A percentile compares a stretch with the other conserved stretches of the same genome.
phyloP scores from a whole-genome alignment of 2,329 filamentous ascomycete species.

The Claviceps capensis region DNA sequence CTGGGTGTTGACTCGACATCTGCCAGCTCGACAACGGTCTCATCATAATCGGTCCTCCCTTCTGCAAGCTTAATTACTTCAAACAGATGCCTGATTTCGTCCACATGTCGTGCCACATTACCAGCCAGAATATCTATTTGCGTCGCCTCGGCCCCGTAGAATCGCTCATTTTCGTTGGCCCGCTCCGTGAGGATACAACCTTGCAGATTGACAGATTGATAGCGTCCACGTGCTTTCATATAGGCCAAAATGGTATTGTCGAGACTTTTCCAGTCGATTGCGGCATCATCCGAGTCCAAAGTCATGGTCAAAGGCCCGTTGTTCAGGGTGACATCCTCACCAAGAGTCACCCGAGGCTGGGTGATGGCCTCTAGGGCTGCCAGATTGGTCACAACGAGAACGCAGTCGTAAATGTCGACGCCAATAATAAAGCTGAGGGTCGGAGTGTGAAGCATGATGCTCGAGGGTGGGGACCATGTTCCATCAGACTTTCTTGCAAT shows the following conservation, averaged over 20 bases:
- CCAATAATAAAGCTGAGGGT: constrained; percentile 82
- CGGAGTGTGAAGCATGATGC: constrained; percentile 79
- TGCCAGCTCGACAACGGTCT: constrained; percentile 47
- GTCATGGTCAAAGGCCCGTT: constrained; percentile 55
- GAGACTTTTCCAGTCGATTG: constrained; percentile 37
- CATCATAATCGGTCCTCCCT: constrained; percentile 64
- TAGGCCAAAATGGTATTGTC: constrained; percentile 44
- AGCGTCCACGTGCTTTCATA: constrained; percentile 42
- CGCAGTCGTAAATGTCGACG: constrained; percentile 91
- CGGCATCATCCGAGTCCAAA: constrained; percentile 36
- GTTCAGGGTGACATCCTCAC: constrained; percentile 64
- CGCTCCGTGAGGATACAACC: constrained; percentile 44
- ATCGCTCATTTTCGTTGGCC: constrained; percentile 45
- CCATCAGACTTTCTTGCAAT: constrained; percentile 75
- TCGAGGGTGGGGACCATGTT: constrained; percentile 82
- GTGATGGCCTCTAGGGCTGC: constrained; percentile 76
- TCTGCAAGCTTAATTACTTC: constrained; percentile 83
- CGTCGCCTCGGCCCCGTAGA: constrained; percentile 36
- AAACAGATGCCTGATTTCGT: constrained; percentile 47
- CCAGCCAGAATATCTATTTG: constrained; percentile 45
- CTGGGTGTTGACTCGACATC: constrained; percentile 59
- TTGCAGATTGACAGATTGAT: constrained; percentile 39
- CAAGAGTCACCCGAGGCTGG: constrained; percentile 63
- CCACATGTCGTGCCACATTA: constrained; percentile 38
- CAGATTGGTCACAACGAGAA: constrained; percentile 81